Evolutionary conservation across 1,284 basidiomycete species (phyloP).

Genomic region (Marasmius oreades): DNA sequence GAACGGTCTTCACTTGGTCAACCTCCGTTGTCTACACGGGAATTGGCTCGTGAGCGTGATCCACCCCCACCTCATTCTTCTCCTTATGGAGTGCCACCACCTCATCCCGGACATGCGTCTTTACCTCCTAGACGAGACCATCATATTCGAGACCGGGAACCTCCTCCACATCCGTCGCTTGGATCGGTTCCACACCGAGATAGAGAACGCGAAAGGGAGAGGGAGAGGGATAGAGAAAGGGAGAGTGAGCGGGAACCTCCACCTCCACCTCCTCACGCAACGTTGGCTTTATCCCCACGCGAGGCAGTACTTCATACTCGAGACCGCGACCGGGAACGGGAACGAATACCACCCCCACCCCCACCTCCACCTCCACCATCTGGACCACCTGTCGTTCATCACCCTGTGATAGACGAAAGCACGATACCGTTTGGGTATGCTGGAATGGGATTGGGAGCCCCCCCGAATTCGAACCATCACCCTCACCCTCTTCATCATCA

Average conservation of each 20-base stretch:
- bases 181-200: neutral
- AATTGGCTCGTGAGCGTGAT: constrained; percentile 3
- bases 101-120: neutral
- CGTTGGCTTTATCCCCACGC: neutral
- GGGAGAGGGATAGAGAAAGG: constrained; percentile 12
- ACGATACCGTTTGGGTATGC: neutral
- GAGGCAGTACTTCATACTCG: neutral
- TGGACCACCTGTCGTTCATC: neutral
- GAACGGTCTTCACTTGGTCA: constrained; percentile 14
- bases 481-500: no score
- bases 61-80: no score
- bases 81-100: neutral
- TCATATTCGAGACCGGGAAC: neutral
- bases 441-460: neutral
- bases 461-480: neutral
- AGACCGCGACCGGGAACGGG: neutral
- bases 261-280: neutral
- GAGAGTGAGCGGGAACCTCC: constrained; percentile 10
- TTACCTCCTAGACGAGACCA: constrained; percentile 5
- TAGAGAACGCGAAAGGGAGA: neutral
- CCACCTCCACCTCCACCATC: neutral
- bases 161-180: neutral
- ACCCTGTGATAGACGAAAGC: neutral
- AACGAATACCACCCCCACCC: neutral
- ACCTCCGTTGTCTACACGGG: neutral